phyloP scores from a whole-genome alignment of 108 stramenopile species.

The Pseudonitzschia delicatissima region DNA sequence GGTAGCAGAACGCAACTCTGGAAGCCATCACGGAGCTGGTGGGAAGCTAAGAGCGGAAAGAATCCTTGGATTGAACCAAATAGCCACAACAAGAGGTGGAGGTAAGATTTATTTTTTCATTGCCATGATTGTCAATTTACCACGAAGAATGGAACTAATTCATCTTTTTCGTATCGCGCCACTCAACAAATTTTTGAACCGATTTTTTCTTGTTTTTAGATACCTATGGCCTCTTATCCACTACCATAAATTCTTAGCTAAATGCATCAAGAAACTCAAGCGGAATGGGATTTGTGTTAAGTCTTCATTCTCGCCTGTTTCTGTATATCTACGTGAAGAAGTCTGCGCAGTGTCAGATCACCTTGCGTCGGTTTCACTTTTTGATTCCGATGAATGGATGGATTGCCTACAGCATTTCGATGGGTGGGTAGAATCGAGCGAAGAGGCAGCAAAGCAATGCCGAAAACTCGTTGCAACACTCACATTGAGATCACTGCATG shows the following conservation, averaged over 20 bases:
- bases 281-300: slow-evolving; percentile 85
- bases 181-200: neutral
- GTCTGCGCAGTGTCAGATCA: slow-evolving; percentile 88
- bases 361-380: slow-evolving; percentile 75
- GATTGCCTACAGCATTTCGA: slow-evolving; percentile 58
- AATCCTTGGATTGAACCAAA: slow-evolving; percentile 90
- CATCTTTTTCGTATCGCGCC: slow-evolving; percentile 5
- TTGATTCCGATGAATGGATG: slow-evolving; percentile 85
- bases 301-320: slow-evolving; percentile 64
- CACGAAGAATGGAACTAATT: neutral
- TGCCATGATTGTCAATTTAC: neutral
- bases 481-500: slow-evolving; percentile 46
- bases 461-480: slow-evolving; percentile 48
- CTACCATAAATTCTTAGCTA: slow-evolving; percentile 89
- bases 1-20: slow-evolving; percentile 77
- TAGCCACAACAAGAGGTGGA: slow-evolving; percentile 86
- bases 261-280: slow-evolving; percentile 89
- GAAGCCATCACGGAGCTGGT: slow-evolving; percentile 88
- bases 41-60: slow-evolving; percentile 89
- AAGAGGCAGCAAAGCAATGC: slow-evolving; percentile 34
- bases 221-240: slow-evolving; percentile 91
- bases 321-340: slow-evolving; percentile 83
- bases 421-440: slow-evolving; percentile 64
- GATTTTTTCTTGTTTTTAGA: slow-evolving; percentile 34
- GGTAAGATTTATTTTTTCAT: slow-evolving; percentile 50